phyloP scores from a whole-genome alignment of 2,329 filamentous ascomycete genomes.

The Chaetothyriales sp. region DNA sequence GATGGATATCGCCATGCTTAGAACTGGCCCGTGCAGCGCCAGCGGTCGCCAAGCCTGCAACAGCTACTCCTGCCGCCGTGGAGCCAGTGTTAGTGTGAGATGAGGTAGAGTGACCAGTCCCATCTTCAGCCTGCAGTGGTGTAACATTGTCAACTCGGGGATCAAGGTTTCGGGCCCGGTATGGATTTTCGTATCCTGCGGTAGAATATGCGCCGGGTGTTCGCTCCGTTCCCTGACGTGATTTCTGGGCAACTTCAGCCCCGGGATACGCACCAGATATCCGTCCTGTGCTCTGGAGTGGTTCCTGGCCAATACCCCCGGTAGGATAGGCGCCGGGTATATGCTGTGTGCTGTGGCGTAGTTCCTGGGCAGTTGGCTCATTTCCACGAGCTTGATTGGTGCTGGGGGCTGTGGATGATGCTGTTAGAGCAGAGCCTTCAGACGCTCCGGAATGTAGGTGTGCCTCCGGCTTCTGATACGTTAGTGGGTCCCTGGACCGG shows the following conservation, averaged over 20 bases:
- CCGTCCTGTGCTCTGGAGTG: background rate
- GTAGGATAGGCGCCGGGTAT: background rate
- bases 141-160: slow-evolving; percentile 7
- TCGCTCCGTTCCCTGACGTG: background rate
- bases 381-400: background rate
- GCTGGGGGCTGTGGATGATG: background rate
- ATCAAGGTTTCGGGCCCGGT: slow-evolving; percentile 6
- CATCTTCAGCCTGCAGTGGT: background rate
- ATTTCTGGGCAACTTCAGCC: background rate
- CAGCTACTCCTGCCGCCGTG: background rate
- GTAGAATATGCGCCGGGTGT: slow-evolving; percentile 5
- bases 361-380: background rate
- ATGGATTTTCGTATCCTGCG: slow-evolving; percentile 5
- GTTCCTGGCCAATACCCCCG: background rate
- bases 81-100: background rate
- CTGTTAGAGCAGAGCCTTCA: background rate
- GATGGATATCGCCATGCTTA: background rate
- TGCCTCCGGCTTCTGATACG: slow-evolving; percentile 14
- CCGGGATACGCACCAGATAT: background rate
- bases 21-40: background rate
- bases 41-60: background rate
- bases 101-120: background rate
- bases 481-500: slow-evolving; percentile 12
- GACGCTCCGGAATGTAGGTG: background rate
- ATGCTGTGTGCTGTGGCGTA: background rate